These are phyloP conservation scores for Trypanosoma melophagium DNA, from an alignment of 208 protist species.

Conservation along the genomic window DNA sequence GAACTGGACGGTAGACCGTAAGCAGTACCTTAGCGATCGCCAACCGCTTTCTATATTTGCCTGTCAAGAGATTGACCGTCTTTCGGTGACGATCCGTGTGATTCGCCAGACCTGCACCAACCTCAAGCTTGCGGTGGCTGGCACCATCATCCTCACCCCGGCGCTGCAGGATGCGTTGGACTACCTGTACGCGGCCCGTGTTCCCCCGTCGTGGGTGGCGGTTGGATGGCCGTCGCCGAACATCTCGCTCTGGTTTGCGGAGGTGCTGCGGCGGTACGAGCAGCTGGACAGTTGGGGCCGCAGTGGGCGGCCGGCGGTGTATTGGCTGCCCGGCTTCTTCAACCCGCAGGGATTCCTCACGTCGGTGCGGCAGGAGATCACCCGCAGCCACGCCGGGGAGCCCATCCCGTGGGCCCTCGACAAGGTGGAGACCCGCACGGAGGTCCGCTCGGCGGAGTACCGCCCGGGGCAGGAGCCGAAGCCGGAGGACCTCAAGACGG, in stretches of 20 bases:
- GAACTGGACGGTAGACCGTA: conserved; percentile 89
- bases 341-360: conserved; percentile 99
- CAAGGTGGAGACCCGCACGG: conserved; percentile 93
- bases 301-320: conserved; percentile 91
- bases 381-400: conserved; percentile 88
- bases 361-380: conserved; percentile 97
- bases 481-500: conserved; percentile 84
- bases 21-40: conserved; percentile 73
- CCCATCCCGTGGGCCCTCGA: conserved; percentile 96
- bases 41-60: conserved; percentile 97
- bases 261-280: conserved; percentile 93
- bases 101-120: conserved; percentile 90
- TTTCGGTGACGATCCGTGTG: conserved; percentile 79
- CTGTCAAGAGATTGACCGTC: conserved; percentile 95
- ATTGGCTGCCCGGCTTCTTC: conserved; percentile 98
- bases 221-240: conserved; percentile 95
- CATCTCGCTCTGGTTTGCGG: conserved; percentile 97
- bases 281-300: conserved; percentile 94
- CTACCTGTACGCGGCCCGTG: conserved; percentile 95
- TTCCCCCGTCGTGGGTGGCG: conserved; percentile 94
- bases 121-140: conserved; percentile 96
- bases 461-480: conserved; percentile 90
- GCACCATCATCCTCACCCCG: conserved; percentile 97
- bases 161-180: conserved; percentile 94
- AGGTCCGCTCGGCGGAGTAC: conserved; percentile 94